phyloP scores from a whole-genome alignment of 2,329 filamentous ascomycete species.

The Microdochium paspali region DNA sequence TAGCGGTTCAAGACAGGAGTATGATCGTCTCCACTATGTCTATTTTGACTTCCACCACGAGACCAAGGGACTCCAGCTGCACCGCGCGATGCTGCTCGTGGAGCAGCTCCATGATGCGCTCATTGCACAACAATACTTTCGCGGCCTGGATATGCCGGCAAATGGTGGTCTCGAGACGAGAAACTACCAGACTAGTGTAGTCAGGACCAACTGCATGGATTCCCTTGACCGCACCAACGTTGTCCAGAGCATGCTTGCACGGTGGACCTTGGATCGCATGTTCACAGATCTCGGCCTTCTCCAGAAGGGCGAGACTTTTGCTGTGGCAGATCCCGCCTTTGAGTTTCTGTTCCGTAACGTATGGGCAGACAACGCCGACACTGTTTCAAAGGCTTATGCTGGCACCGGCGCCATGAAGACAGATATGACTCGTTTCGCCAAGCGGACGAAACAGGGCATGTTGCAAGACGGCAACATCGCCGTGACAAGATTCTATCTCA shows the following conservation, averaged over 20 bases:
- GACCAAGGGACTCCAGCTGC: slow-evolving; percentile 90
- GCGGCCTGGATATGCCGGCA: slow-evolving; percentile 76
- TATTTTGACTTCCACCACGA: slow-evolving; percentile 99
- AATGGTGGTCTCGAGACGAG: slow-evolving; percentile 71
- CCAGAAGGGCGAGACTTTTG: slow-evolving; percentile 64
- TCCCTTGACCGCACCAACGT: slow-evolving; percentile 97
- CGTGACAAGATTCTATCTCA: slow-evolving; percentile 78
- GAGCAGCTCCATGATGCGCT: slow-evolving; percentile 73
- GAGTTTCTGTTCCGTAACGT: slow-evolving; percentile 91
- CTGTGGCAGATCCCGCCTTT: slow-evolving; percentile 68
- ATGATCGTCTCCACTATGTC: slow-evolving; percentile 85
- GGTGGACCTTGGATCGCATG: slow-evolving; percentile 81
- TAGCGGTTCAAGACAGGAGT: slow-evolving; percentile 44
- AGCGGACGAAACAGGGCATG: slow-evolving; percentile 75
- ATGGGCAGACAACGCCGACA: slow-evolving; percentile 97
- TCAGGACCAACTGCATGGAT: slow-evolving; percentile 98
- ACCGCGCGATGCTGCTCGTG: slow-evolving; percentile 79
- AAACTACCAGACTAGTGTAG: slow-evolving; percentile 75
- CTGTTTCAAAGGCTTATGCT: slow-evolving; percentile 86
- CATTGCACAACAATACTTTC: slow-evolving; percentile 79
- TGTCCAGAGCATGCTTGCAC: slow-evolving; percentile 92
- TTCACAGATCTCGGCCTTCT: slow-evolving; percentile 78
- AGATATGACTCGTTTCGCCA: slow-evolving; percentile 89
- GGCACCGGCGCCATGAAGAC: slow-evolving; percentile 97
- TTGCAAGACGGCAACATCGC: slow-evolving; percentile 84